Base-by-base conservation (phyloP, 805 yeast species). In the Myxozyma geophila region DNA sequence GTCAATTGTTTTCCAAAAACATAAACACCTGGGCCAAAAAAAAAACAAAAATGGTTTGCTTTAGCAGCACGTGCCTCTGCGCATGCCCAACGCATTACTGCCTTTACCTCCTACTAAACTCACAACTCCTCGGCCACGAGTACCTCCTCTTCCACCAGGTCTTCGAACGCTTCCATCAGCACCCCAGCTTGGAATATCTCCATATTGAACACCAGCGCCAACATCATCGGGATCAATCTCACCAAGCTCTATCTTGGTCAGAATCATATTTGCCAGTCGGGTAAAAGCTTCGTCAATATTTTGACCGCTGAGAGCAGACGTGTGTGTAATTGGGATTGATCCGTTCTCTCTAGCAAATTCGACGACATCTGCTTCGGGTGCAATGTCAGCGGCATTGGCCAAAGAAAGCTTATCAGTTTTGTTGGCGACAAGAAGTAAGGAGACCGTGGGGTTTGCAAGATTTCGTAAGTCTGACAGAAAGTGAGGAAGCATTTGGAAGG, bases 381-480 rank as follows among this genome's bases (percentile, higher is more conserved):
- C 77, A 1, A 78, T 74, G 51, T 77, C 80, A 8, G 75, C 64
- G 17, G 69, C 66, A 17, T 63, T 66, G 13, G 70, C 90, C 28
- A 50, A 12, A 15, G 61, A 43, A 23, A 67, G 17, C 75, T 92
- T 82, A 81, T 92, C 98, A 39, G 90, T 85, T 77, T 92, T 92
- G 79, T 92, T 92, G 72, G 97, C 97, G 68, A 92, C 95, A 70
- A 92, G 82, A 63, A 93, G 95, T 69, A 92, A 89, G 63, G 93
- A 93, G 61, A 91, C 91, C 73, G 91, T 90, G 57, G 93, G 92
- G 73, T 92, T 96, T 0, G 97, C 96, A 72, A 92, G 90, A 70
- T 90, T 95, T 75, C 88, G 87, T 75, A 92, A 82, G 76, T 92
- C 97, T 71, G 89, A 88, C 71, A 92, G 80, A 95, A 97, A 92